Evolutionary conservation across 345 rosid genomes (phyloP).

Genomic region (Eucalyptus marginata): DNA sequence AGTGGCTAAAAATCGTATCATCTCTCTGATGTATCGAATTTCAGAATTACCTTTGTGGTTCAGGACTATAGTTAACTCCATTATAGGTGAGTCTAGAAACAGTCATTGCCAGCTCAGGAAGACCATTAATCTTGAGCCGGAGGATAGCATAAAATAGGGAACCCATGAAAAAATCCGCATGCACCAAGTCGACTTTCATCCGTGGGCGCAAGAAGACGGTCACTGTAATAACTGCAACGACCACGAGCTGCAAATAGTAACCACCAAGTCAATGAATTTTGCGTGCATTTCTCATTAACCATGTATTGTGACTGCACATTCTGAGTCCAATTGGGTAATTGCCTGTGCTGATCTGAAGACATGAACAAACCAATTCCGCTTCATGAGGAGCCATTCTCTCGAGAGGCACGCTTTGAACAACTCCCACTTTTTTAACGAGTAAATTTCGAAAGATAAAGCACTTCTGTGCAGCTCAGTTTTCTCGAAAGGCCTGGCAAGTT

Average conservation of each 20-base stretch:
- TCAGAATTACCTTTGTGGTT: too few relatives aligned
- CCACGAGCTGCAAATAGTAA: constrained; percentile 18
- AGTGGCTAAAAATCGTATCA: neutral
- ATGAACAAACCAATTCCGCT: constrained; percentile 3
- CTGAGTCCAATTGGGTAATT: neutral
- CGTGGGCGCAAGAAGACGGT: constrained; percentile 20
- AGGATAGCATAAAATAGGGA: constrained; percentile 27
- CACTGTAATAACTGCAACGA: constrained; percentile 17
- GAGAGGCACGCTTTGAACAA: too few relatives aligned
- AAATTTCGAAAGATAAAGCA: too few relatives aligned
- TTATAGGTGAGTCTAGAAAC: constrained; percentile 38
- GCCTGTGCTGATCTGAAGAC: constrained; percentile 33
- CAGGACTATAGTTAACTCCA: constrained; percentile 2
- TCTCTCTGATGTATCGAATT: neutral
- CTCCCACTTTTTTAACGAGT: too few relatives aligned
- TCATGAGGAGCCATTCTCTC: too few relatives aligned
- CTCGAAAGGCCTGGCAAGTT: too few relatives aligned
- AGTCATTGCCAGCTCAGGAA: constrained; percentile 24
- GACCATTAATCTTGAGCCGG: constrained; percentile 14
- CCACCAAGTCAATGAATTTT: neutral
- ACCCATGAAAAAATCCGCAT: neutral
- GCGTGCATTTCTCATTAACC: neutral
- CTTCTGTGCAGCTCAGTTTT: too few relatives aligned
- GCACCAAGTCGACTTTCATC: constrained; percentile 14
- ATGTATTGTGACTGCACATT: neutral